These are phyloP conservation scores for Protostelium mycophagum DNA, from an alignment of 78 protist genomes.

Conservation along the genomic window DNA sequence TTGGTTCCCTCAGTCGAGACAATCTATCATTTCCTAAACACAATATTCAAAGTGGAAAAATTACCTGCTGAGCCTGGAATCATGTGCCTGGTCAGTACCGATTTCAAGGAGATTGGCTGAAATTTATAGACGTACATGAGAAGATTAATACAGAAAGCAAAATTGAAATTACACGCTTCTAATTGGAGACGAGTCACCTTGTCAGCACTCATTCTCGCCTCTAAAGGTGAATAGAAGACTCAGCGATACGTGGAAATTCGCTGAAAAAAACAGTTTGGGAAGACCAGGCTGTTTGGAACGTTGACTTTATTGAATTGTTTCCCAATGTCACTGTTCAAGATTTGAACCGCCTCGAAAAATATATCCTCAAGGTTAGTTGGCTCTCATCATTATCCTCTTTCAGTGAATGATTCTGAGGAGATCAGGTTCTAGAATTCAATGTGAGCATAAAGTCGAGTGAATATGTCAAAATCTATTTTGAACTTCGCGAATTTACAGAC, in stretches of 20 bases:
- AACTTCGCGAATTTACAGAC: background rate
- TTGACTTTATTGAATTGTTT: slow-evolving; percentile 60
- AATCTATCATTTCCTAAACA: background rate
- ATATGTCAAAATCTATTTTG: background rate
- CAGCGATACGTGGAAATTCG: background rate
- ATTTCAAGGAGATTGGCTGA: background rate
- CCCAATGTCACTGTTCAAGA: slow-evolving; percentile 57
- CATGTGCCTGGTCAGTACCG: background rate
- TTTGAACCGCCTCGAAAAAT: slow-evolving; percentile 47
- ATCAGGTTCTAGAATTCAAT: background rate
- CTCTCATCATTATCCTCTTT: background rate
- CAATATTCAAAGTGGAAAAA: background rate
- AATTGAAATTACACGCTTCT: background rate
- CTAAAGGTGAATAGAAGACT: slow-evolving; percentile 23
- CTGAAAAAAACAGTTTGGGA: slow-evolving; percentile 53
- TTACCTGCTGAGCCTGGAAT: background rate
- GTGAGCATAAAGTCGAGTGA: background rate
- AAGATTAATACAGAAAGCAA: background rate
- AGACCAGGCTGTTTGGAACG: slow-evolving; percentile 81
- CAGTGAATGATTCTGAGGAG: background rate
- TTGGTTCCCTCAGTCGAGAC: background rate
- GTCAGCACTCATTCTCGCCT: slow-evolving; percentile 65
- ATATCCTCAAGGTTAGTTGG: background rate
- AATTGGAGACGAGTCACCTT: slow-evolving; percentile 64
- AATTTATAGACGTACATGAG: background rate